Conservation (phyloP, 129 eudicot genomes). For the Tanacetum coccineum region DNA sequence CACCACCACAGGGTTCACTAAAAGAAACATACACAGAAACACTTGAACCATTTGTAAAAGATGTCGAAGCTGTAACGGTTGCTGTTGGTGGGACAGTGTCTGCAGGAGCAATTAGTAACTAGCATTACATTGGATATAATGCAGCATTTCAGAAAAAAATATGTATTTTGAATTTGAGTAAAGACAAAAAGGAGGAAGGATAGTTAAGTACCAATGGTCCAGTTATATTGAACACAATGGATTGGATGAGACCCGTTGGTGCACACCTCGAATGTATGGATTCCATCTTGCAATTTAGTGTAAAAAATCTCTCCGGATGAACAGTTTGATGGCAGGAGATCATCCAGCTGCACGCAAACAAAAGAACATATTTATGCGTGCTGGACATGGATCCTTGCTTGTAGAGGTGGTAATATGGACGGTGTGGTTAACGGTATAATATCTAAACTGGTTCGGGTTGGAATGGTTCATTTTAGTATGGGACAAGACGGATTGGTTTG, state of each 20-base stretch:
- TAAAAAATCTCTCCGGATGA: slow-evolving; percentile 55
- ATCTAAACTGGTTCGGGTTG: neutral
- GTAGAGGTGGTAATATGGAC: neutral
- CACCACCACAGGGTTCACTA: slow-evolving; percentile 74
- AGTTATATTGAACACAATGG: slow-evolving; percentile 71
- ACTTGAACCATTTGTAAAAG: slow-evolving; percentile 60
- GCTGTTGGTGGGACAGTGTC: slow-evolving; percentile 88
- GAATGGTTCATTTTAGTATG: neutral
- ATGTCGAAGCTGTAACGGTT: slow-evolving; percentile 45
- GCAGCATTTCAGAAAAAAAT: neutral
- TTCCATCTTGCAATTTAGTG: slow-evolving; percentile 54
- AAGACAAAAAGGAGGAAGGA: slow-evolving; percentile 27
- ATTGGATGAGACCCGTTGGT: slow-evolving; percentile 39
- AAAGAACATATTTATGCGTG: neutral
- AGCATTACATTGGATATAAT: slow-evolving; percentile 1
- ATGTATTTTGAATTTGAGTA: slow-evolving; percentile 14
- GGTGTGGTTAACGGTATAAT: neutral
- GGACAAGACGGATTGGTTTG: neutral
- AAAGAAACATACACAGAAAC: slow-evolving; percentile 67
- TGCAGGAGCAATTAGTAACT: slow-evolving; percentile 38
- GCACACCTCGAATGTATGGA: slow-evolving; percentile 75
- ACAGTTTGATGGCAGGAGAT: slow-evolving; percentile 49
- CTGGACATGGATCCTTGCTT: neutral
- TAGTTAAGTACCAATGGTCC: slow-evolving; percentile 72
- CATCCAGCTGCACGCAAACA: slow-evolving; percentile 65